phyloP scores from a whole-genome alignment of 2,329 filamentous ascomycete species.

The Sporothrix brunneoviolacea region DNA sequence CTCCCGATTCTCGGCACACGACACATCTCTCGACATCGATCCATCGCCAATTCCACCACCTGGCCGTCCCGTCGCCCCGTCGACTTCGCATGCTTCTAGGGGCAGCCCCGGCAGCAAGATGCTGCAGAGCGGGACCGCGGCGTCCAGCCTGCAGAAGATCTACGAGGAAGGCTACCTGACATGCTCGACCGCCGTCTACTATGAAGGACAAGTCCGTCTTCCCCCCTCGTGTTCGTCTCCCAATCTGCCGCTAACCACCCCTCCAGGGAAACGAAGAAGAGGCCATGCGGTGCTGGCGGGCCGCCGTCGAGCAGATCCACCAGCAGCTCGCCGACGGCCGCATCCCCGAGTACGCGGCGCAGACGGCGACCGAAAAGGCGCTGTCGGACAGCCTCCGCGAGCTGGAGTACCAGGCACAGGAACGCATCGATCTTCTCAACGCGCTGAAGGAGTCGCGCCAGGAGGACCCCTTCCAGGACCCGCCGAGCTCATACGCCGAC shows the following conservation, averaged over 20 bases:
- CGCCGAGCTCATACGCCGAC: background rate
- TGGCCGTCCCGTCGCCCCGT: background rate
- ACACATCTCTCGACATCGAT: background rate
- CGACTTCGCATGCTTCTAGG: slow-evolving; percentile 15
- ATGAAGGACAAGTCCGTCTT: slow-evolving; percentile 71
- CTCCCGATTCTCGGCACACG: background rate
- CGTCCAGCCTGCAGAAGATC: slow-evolving; percentile 83
- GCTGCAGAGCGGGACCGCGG: slow-evolving; percentile 44
- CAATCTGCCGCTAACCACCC: no score
- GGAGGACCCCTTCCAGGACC: slow-evolving; percentile 28
- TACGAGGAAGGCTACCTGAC: slow-evolving; percentile 95
- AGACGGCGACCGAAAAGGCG: slow-evolving; percentile 76
- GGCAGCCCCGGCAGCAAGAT: slow-evolving; percentile 31
- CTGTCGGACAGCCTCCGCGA: slow-evolving; percentile 73
- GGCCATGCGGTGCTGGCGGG: slow-evolving; percentile 84
- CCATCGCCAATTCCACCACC: no score
- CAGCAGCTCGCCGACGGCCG: slow-evolving; percentile 68
- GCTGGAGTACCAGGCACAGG: slow-evolving; percentile 86
- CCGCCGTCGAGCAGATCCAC: slow-evolving; percentile 81
- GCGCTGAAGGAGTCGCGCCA: slow-evolving; percentile 63
- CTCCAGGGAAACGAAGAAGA: slow-evolving; percentile 80
- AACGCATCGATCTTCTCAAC: slow-evolving; percentile 82
- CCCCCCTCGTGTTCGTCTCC: no score
- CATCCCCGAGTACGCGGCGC: slow-evolving; percentile 15
- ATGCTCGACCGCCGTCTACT: slow-evolving; percentile 93